A percentile compares a stretch with the other conserved stretches of the same genome.
Conservation (phyloP, 2,329 filamentous ascomycete species). For the Escovopsis sp. region DNA sequence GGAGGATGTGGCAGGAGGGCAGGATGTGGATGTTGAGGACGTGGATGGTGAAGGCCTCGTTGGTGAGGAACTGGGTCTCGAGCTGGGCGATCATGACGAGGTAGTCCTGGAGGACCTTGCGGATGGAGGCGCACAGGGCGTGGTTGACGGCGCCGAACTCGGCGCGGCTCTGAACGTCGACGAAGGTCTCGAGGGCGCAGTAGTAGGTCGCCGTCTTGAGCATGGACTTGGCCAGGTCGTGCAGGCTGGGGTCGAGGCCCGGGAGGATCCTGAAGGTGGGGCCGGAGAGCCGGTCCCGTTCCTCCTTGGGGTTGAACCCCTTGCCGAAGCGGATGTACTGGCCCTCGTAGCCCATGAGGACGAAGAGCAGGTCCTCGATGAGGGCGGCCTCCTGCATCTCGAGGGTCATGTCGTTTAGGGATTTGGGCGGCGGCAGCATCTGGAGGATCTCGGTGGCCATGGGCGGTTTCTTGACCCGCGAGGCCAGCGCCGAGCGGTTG, state of each 20-base stretch:
- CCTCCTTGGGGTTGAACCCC: conserved; percentile 67
- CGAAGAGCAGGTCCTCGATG: conserved; percentile 80
- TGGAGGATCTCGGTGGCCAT: conserved; percentile 44
- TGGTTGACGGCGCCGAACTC: conserved; percentile 94
- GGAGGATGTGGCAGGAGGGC: conserved; percentile 79
- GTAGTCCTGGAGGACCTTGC: conserved; percentile 86
- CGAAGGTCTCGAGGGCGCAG: conserved; percentile 76
- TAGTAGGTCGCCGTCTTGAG: conserved; percentile 91
- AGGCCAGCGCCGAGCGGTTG: conserved; percentile 59
- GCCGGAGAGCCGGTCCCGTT: conserved; percentile 75
- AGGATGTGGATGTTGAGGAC: conserved; percentile 85
- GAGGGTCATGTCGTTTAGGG: conserved; percentile 57
- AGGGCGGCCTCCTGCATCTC: conserved; percentile 77
- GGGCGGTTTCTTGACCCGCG: conserved; percentile 47
- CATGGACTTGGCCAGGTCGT: conserved; percentile 78
- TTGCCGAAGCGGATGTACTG: conserved; percentile 84
- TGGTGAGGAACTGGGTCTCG: conserved; percentile 84
- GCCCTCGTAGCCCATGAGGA: conserved; percentile 98
- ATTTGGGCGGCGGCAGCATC: conserved; percentile 49
- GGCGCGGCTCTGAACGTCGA: conserved; percentile 84
- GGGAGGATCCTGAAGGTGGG: conserved; percentile 66
- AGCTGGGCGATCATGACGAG: conserved; percentile 83
- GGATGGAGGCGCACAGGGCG: conserved; percentile 85
- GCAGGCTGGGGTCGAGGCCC: conserved; percentile 79
- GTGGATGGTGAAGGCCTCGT: conserved; percentile 79